Conservation (phyloP, 2,329 filamentous ascomycete genomes). For the Meredithiella fracta region DNA sequence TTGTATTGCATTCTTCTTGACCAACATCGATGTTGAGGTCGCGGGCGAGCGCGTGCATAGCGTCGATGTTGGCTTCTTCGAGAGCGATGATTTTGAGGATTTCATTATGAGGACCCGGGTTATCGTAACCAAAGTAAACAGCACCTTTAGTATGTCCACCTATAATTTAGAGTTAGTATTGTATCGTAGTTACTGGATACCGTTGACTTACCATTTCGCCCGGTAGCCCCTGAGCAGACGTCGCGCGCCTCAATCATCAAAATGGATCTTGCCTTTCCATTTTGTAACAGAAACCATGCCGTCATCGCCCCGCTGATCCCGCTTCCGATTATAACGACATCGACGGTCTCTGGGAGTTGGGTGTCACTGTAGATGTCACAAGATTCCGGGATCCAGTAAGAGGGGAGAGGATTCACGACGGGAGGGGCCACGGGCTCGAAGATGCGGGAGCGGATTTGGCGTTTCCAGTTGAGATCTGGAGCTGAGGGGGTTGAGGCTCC, state of each 20-base stretch:
- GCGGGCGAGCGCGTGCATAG: conserved; percentile 13
- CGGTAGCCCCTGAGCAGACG: conserved; percentile 22
- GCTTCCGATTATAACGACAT: conserved; percentile 37
- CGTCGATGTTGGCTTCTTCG: conserved; percentile 14
- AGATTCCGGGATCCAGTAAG: conserved; percentile 18
- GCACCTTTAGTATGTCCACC: conserved; percentile 13
- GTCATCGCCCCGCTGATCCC: conserved; percentile 34
- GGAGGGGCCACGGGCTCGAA: conserved; percentile 4
- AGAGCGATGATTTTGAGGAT: conserved; percentile 14
- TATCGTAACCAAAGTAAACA: conserved; percentile 9
- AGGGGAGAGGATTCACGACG: conserved; percentile 2
- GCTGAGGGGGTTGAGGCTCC: background rate
- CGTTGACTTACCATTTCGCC: conserved; percentile 21
- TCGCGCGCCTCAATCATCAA: conserved; percentile 23
- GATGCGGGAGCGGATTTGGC: conserved; percentile 1
- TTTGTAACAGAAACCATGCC: conserved; percentile 19
- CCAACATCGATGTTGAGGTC: conserved; percentile 13
- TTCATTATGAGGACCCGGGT: conserved; percentile 5
- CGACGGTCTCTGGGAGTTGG: conserved; percentile 24
- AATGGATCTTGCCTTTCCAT: conserved; percentile 14
- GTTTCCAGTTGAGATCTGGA: conserved; percentile 2
- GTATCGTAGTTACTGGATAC: background rate
- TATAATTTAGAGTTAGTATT: conserved; percentile 1
- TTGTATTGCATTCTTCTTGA: conserved; percentile 10
- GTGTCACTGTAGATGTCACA: conserved; percentile 14